Evolutionary conservation across 805 yeast species (phyloP), one percentile per base, ranked within the genome.

Genomic region (Nadsonia fulvescens): DNA sequence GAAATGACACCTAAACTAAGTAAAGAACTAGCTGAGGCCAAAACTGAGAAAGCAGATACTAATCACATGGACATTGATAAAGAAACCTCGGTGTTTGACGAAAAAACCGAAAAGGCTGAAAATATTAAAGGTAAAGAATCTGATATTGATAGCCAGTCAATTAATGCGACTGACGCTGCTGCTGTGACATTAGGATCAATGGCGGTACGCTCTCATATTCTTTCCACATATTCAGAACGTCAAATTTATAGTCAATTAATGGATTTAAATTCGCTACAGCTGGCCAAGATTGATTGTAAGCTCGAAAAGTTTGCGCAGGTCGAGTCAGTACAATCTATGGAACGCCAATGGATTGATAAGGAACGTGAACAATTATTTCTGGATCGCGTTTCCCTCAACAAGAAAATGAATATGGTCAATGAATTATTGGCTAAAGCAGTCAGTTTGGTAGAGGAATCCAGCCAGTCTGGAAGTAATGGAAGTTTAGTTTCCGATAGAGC

Each of bases 161-260:
- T 18, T 14, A 5, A 44, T 20, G 43, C 68, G 11, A 59, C 64
- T 39, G 75, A 72, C 30, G 77, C 77, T 2, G 66, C 76, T 1
- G 54, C 66, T 5, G 53, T 70, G n/a, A 71, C 89, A 1, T 54
- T 83, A 31, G 83, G 91, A 3, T 54, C 76, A 7, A 52, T 76
- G 19, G 93, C 89, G 3, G 71, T 81, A 2, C 63, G 89, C 33
- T 62, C 89, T 14, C 81, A 77, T 43, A 61, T 76, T 12, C 75
- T 79, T 49, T 78, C 86, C 5, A 66, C 70, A 4, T 70, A 66
- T 42, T 91, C 78, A 46, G 93, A 79, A 42, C 57, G 82, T 33
- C 81, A 67, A 70, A 43, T 44, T 40, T 47, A 66, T 25, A 55
- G 61, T 30, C 55, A 72, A 30, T 66, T 67, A 31, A 67, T 63